Conservation (phyloP, 1,284 basidiomycete species). For the Ustilago cynodontis region DNA sequence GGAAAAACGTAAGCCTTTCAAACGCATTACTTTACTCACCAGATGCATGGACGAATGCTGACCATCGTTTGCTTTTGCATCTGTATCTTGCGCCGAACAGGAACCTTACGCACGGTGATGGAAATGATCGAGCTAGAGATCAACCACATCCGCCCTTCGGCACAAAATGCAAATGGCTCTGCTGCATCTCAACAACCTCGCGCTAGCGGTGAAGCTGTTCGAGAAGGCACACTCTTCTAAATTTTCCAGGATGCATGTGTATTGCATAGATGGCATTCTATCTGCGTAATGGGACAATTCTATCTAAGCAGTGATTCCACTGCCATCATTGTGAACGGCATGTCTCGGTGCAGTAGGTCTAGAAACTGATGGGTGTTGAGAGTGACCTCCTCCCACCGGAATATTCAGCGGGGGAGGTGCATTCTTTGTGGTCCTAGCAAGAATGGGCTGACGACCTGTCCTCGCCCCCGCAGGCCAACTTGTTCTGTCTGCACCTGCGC, state of each 20-base stretch:
- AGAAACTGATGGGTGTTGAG: conserved; percentile 12
- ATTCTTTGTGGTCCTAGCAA: neutral
- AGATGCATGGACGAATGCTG: neutral
- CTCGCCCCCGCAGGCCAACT: conserved; percentile 20
- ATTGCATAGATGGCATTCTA: neutral
- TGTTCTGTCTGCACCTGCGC: conserved; percentile 8
- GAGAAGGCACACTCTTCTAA: conserved; percentile 46
- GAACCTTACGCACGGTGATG: conserved; percentile 51
- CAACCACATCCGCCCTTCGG: conserved; percentile 18
- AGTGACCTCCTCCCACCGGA: neutral
- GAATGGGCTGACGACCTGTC: neutral
- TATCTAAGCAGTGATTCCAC: conserved; percentile 18
- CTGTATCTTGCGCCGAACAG: conserved; percentile 3
- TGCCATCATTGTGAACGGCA: neutral
- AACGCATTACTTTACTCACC: neutral
- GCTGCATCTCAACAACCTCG: neutral
- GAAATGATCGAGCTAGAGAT: conserved; percentile 55
- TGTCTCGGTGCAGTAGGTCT: conserved; percentile 30
- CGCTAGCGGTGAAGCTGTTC: conserved; percentile 1
- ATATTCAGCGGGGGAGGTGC: conserved; percentile 17
- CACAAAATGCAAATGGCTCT: neutral
- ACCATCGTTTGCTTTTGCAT: neutral
- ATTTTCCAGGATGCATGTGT: neutral
- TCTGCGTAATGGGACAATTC: neutral
- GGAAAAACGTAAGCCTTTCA: conserved; percentile 61